Conservation (phyloP, 441 rosid species). For the Erodium moschatum region DNA sequence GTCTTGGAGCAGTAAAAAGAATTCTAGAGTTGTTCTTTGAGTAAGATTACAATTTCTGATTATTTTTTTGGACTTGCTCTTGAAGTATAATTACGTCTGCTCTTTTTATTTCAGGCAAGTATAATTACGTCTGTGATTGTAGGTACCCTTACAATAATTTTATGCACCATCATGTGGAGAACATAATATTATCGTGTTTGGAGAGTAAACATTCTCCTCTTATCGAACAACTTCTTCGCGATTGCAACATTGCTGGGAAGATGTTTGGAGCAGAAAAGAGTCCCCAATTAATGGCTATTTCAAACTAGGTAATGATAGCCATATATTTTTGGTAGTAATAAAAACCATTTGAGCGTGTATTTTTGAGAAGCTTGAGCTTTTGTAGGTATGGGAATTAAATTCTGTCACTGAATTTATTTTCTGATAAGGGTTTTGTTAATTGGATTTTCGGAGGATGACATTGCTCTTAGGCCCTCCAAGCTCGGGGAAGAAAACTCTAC, state of each 20-base stretch:
- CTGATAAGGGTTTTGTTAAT: not conserved
- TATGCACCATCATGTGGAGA: constrained; percentile 90
- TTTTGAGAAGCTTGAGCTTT: not conserved
- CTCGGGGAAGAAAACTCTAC: constrained; percentile 53
- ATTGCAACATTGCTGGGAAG: constrained; percentile 64
- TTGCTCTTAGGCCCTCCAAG: constrained; percentile 55
- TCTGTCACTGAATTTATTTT: no score
- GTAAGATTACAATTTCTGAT: constrained; percentile 41
- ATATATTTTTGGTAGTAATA: not conserved
- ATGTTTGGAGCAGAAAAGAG: constrained; percentile 70
- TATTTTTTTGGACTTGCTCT: constrained; percentile 33
- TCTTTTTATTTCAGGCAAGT: constrained; percentile 31
- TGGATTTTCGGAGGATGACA: constrained; percentile 34
- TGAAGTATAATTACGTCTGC: constrained; percentile 43
- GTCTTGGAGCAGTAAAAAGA: constrained; percentile 57
- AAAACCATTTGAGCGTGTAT: constrained; percentile 11
- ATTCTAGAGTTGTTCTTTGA: constrained; percentile 72
- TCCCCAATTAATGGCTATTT: constrained; percentile 29
- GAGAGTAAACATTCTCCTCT: constrained; percentile 65
- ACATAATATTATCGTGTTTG: constrained; percentile 64
- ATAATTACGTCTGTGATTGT: constrained; percentile 30
- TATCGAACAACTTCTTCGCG: constrained; percentile 61
- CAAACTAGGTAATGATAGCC: constrained; percentile 18
- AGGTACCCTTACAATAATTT: constrained; percentile 91
- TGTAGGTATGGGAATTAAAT: not conserved